Base-by-base conservation (phyloP, 1,284 basidiomycete species). In the Heterobasidion occidentale region DNA sequence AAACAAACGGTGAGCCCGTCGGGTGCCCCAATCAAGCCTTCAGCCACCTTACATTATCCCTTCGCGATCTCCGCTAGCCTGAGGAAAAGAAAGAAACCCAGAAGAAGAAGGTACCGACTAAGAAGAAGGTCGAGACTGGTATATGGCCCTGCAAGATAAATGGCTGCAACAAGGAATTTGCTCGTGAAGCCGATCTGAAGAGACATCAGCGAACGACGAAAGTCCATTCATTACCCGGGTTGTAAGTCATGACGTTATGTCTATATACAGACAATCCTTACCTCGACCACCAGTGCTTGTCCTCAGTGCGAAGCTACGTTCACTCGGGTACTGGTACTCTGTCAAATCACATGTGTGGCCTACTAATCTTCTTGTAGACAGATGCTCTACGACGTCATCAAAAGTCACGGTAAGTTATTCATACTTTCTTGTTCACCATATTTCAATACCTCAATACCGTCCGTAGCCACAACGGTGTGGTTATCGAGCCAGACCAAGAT, bases 271-370 rank as follows among this genome's bases (percentile, higher is more conserved):
- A 55, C 64, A 46, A 38, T 46, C 11, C 51, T 55, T 45, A 56
- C 19, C 34, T 58, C 33, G 27, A 27, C 36, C 36, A 52, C 19
- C 60, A 89, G 86, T 69, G 73, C 79, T 49, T 89, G 86, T 69
- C 85, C 86, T 3, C 85, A 88, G 64, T 89, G 86, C 60, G 85
- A 88, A 64, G 84, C 87, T 46, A 82, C 80, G 27, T 89, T 89
- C 65, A 89, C 87, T 50, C 73, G 86, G 68, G 86, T 88, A 67
- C 67, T 27, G 27, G 6, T 27, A 27, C 27, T 27, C 27, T 27
- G 6, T 27, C 4, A 27, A 27, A 27, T 27, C 27, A 27, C 27
- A 27, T 5, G 27, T 27, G 51, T 15, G 56, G 19, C 44, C 44
- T 53, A 27, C 53, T 34, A 42, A 14, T 44, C 27, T 27, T 27